A percentile compares a stretch with the other conserved stretches of the same genome.
Conservation (phyloP, 371 early-diverging fungal species). For the Actinomucor elegans region DNA sequence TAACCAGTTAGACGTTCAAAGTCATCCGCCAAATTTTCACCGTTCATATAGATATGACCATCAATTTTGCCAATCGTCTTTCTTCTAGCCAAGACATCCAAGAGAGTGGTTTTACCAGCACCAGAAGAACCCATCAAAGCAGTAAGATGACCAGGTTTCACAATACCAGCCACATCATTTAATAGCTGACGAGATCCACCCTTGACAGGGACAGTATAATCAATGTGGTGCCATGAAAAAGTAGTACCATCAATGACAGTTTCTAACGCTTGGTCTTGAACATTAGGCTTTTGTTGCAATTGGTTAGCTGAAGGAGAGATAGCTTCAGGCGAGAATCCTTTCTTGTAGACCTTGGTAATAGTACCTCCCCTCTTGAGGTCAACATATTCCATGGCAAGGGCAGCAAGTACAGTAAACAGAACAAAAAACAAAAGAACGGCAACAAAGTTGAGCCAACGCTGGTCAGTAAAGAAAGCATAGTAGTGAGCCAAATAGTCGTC, state of each 20-base stretch:
- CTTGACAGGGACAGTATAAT: slow-evolving; percentile 59
- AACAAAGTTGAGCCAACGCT: slow-evolving; percentile 56
- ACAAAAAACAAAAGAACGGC: slow-evolving; percentile 49
- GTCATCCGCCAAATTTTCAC: slow-evolving; percentile 41
- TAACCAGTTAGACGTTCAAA: slow-evolving; percentile 80
- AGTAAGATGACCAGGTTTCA: slow-evolving; percentile 62
- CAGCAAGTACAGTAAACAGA: slow-evolving; percentile 41
- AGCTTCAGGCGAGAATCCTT: slow-evolving; percentile 30
- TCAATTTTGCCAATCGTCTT: slow-evolving; percentile 76
- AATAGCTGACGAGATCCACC: slow-evolving; percentile 54
- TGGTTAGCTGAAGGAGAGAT: slow-evolving; percentile 21
- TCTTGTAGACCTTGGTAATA: slow-evolving; percentile 51
- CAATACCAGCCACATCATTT: slow-evolving; percentile 52
- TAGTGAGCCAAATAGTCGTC: slow-evolving; percentile 44
- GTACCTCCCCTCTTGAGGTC: slow-evolving; percentile 45
- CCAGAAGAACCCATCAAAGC: slow-evolving; percentile 90
- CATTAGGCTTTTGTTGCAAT: slow-evolving; percentile 39
- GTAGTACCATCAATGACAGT: slow-evolving; percentile 45
- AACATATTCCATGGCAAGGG: slow-evolving; percentile 47
- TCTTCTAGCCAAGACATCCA: slow-evolving; percentile 82
- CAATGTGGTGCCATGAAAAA: slow-evolving; percentile 56
- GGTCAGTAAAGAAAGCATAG: neutral
- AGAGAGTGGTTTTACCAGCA: slow-evolving; percentile 87
- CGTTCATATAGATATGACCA: slow-evolving; percentile 71
- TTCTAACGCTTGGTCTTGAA: slow-evolving; percentile 25